A percentile compares a stretch with the other conserved stretches of the same genome.
phyloP scores from a whole-genome alignment of 345 rosid genomes.

The Hibiscus mutabilis region DNA sequence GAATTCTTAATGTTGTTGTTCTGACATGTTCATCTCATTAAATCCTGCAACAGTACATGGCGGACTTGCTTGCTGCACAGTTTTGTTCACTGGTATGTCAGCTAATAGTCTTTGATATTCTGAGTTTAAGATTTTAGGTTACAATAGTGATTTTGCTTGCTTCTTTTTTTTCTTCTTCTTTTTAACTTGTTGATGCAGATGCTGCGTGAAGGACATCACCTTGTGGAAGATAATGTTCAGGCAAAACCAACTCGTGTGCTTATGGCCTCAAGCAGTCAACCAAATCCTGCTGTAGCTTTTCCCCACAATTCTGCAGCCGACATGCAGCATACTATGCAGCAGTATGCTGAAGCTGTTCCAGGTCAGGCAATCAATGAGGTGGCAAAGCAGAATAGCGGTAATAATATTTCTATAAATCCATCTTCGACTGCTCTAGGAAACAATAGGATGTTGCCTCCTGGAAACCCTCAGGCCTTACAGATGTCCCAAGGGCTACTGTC shows the following conservation, averaged over 20 bases:
- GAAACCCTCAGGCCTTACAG: slow-evolving; percentile 62
- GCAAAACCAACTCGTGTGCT: slow-evolving; percentile 42
- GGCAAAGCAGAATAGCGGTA: slow-evolving; percentile 41
- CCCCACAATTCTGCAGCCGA: slow-evolving; percentile 48
- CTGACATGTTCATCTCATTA: slow-evolving; percentile 26
- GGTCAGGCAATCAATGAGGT: slow-evolving; percentile 50
- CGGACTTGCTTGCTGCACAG: slow-evolving; percentile 80
- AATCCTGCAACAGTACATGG: slow-evolving; percentile 53
- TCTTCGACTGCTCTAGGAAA: slow-evolving; percentile 44
- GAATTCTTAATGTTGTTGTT: slow-evolving; percentile 11
- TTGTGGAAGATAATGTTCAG: slow-evolving; percentile 46
- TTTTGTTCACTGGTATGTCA: slow-evolving; percentile 63
- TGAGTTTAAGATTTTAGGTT: slow-evolving; percentile 9
- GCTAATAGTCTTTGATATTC: not conserved
- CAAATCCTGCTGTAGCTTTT: slow-evolving; percentile 35
- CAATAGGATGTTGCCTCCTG: slow-evolving; percentile 66
- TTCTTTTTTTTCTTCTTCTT: not conserved
- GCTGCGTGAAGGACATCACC: slow-evolving; percentile 49
- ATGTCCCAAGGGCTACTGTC: slow-evolving; percentile 67
- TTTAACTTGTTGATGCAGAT: slow-evolving; percentile 45
- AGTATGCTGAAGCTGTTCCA: slow-evolving; percentile 46
- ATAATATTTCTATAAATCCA: slow-evolving; percentile 38
- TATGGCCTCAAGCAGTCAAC: slow-evolving; percentile 44
- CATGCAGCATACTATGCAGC: slow-evolving; percentile 56
- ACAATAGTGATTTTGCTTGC: not conserved